Base-by-base conservation (phyloP, 345 rosid species). In the Luvunga scandens region DNA sequence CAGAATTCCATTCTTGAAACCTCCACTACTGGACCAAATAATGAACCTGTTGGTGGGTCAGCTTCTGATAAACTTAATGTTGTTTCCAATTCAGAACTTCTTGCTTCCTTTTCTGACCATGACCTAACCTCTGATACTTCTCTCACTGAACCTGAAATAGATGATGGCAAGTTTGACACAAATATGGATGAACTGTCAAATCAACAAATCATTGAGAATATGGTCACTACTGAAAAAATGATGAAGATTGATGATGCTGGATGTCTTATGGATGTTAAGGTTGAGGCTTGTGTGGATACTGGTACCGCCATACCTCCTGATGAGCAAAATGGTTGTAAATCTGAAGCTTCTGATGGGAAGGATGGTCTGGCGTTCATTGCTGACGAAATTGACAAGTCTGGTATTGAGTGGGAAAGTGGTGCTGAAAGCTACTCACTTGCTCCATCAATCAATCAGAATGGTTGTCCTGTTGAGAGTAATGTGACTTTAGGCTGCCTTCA, bases 1-100 rank as follows among this genome's bases (percentile, higher is more conserved):
- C 93, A 92, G 84, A 89, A 79, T 83, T 89, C 94, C 22, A 88
- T 90, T 73, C 87, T 82, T 39, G 89, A 91, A 73, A 87, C 85
- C 73, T 80, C 87, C 22, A 39, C 83, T 68, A 7, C 75, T 42
- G 82, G 72, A 55, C 85, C 73, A 56, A 73, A 81, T 75, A 77
- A 60, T 79, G 84, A 82, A 80, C 71, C 73, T 34, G 66, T 65
- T 78, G 83, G 75, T 78, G 78, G 64, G 36, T 72, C 71, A 24
- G 14, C 67, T 66, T 67, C 79, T 36, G 86, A 79, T 80, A 77
- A 83, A 78, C 80, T 66, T 24, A 78, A 80, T 73, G 53, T 33
- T 36, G 80, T 65, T 74, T 73, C 85, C 72, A 73, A 75, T 71
- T 28, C 77, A 30, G 86, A 78, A 61, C 69, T 80, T 75, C 88